phyloP scores from a whole-genome alignment of 2,329 filamentous ascomycete genomes.

The Tolypocladium album region DNA sequence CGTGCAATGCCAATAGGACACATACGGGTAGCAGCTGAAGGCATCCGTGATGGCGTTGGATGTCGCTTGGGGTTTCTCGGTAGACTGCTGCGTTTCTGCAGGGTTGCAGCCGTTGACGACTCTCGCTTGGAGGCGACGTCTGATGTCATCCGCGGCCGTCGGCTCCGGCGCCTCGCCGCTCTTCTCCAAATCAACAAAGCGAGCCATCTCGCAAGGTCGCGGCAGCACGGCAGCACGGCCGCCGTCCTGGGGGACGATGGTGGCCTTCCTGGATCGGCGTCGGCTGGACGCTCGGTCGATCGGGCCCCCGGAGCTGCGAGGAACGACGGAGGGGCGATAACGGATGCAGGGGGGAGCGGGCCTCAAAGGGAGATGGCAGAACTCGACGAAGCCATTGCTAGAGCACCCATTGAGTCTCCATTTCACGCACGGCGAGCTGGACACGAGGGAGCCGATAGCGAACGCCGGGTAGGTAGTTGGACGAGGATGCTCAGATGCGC shows the following conservation, averaged over 20 bases:
- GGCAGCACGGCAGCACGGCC: not conserved
- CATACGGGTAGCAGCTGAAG: constrained; percentile 26
- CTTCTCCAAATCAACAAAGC: constrained; percentile 12
- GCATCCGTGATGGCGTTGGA: constrained; percentile 16
- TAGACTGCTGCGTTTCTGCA: not conserved
- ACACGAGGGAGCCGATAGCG: not conserved
- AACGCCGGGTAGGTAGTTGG: not conserved
- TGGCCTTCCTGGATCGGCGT: not conserved
- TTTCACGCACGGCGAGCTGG: not conserved
- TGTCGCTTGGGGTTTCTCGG: not conserved
- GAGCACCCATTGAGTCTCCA: not conserved
- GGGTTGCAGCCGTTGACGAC: not conserved
- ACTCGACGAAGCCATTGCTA: not conserved
- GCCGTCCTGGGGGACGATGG: not conserved
- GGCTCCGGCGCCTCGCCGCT: constrained; percentile 3
- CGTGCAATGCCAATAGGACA: not conserved
- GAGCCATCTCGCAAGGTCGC: constrained; percentile 7
- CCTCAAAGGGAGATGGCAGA: not conserved
- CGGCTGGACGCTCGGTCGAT: not conserved
- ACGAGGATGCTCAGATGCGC: not conserved
- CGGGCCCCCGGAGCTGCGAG: not conserved
- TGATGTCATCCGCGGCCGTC: constrained; percentile 1
- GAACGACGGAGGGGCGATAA: not conserved
- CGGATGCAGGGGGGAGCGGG: not conserved
- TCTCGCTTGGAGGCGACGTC: constrained; percentile 1